Evolutionary conservation across 345 rosid species (phyloP), one percentile per base, ranked within the genome.

Genomic region (Populus ilicifolia): DNA sequence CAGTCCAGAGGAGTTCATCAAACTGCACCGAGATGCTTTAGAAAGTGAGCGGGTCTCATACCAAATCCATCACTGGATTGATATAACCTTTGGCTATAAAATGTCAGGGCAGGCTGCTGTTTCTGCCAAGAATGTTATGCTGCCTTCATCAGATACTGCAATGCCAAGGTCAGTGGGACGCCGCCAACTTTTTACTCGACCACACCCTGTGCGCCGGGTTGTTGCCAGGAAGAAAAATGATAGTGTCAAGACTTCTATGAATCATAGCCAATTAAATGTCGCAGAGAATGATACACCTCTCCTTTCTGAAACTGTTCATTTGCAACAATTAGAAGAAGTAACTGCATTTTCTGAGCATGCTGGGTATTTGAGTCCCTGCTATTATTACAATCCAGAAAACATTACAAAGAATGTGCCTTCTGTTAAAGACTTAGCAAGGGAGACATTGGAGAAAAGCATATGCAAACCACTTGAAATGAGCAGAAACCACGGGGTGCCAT

Each of bases 121-220:
- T 87, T 84, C 86, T 44, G 97, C 98, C 38, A 94, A 94, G 88
- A 94, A 92, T 74, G 97, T 94, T 77, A 94, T 94, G 98, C 65
- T 92, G 80, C 86, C 96, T 85, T 92, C 97, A 59, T 86, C 96
- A 79, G 95, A 90, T 71, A 83, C 90, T 33, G 75, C 89, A 63
- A 84, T 81, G 81, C 94, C 90, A 20, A 85, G 90, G 85, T 90
- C 97, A 61, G 81, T 82, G 80, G 98, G 98, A 75, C 94, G 98
- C 33, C 94, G 92, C 29, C 98, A 92, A 77, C 94, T 94, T 64
- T 94, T 94, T 80, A 83, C 83, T 67, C 84, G 59, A 68, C 95
- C 96, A 61, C 98, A 92, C 78, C 98, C 96, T 66, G 83, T 80
- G 67, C 92, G 96, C 71, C 88, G 73, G 74, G 77, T 71, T 76